Percentiles rank a stretch among this genome's conserved stretches.
Conservation (phyloP, 345 rosid genomes). For the Sisymbrium altissimum region DNA sequence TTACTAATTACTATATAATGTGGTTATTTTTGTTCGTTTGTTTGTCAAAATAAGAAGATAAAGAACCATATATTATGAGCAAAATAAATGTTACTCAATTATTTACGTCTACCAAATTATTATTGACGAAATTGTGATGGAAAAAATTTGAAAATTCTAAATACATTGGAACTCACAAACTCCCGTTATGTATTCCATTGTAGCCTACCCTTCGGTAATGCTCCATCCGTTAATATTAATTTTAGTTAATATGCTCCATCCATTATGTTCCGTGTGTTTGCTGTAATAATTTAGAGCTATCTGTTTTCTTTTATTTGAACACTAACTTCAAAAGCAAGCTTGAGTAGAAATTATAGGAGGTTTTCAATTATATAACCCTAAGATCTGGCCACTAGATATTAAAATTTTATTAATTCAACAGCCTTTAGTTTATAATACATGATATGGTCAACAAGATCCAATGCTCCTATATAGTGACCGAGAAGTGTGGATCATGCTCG, state of each 20-base stretch:
- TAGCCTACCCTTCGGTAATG: too few relatives aligned
- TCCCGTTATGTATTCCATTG: too few relatives aligned
- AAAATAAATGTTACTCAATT: too few relatives aligned
- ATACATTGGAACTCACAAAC: too few relatives aligned
- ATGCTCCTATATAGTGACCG: not conserved
- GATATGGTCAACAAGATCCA: not conserved
- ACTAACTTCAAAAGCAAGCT: not conserved
- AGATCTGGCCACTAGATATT: not conserved
- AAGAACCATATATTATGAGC: too few relatives aligned
- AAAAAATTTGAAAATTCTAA: too few relatives aligned
- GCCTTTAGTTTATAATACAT: not conserved
- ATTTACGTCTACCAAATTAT: too few relatives aligned
- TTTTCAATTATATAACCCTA: not conserved
- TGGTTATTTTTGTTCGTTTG: not conserved
- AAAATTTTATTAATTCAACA: too few relatives aligned
- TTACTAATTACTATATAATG: not conserved
- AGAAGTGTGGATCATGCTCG: constrained; percentile 9
- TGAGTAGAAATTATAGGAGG: not conserved
- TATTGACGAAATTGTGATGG: too few relatives aligned
- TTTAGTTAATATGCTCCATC: not conserved
- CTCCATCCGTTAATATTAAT: too few relatives aligned
- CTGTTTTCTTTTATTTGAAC: not conserved
- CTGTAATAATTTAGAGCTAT: not conserved
- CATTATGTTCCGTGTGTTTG: not conserved
- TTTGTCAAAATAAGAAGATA: too few relatives aligned